A percentile compares a stretch with the other conserved stretches of the same genome.
Conservation (phyloP, 352 stramenopile genomes). For the Blastocystis sp. region DNA sequence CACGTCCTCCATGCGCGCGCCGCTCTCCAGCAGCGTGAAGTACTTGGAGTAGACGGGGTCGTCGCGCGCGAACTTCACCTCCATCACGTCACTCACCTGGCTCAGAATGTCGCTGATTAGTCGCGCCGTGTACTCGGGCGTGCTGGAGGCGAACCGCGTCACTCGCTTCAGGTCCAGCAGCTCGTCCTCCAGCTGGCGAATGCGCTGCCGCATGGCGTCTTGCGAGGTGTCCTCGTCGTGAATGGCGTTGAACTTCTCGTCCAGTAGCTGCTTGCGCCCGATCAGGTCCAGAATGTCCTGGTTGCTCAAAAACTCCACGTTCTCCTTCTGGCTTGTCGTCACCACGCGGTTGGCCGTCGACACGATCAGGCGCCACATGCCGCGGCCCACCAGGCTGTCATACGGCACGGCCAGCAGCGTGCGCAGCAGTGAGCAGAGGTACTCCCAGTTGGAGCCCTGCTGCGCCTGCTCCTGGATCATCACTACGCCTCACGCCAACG, state of each 20-base stretch:
- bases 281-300: slow-evolving; percentile 38
- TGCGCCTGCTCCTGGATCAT: slow-evolving; percentile 53
- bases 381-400: slow-evolving; percentile 32
- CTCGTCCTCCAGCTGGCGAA: slow-evolving; percentile 30
- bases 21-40: slow-evolving; percentile 36
- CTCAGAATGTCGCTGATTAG: slow-evolving; percentile 20
- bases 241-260: slow-evolving; percentile 43
- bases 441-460: slow-evolving; percentile 64
- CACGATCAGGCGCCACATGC: slow-evolving; percentile 37
- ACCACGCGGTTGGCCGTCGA: slow-evolving; percentile 30
- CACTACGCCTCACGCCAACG: not conserved
- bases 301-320: not conserved
- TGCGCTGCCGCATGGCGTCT: not conserved
- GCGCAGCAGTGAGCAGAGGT: slow-evolving; percentile 32
- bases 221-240: slow-evolving; percentile 6
- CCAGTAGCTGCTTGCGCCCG: slow-evolving; percentile 10
- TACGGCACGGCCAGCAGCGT: slow-evolving; percentile 32
- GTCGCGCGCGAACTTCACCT: slow-evolving; percentile 23
- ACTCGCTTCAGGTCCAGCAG: not conserved
- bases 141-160: not conserved
- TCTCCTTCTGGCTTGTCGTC: slow-evolving; percentile 14
- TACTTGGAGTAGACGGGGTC: slow-evolving; percentile 45
- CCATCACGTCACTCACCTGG: slow-evolving; percentile 16
- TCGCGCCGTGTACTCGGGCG: not conserved
- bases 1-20: slow-evolving; percentile 22